Conservation (phyloP, 306 rosid species). For the Vigna nakashimae region DNA sequence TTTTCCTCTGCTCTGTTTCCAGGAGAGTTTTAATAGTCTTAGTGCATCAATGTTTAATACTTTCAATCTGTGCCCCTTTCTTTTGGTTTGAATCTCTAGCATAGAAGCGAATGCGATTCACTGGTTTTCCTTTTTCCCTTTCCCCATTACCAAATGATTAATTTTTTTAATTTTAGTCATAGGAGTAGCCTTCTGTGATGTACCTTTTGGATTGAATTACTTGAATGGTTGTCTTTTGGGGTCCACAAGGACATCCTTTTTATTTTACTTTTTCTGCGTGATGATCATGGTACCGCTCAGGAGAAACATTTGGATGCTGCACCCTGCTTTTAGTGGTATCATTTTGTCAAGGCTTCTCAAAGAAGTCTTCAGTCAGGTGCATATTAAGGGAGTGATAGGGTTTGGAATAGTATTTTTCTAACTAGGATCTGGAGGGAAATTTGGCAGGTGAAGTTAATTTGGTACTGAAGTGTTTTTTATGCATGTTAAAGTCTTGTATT, state of each 20-base stretch:
- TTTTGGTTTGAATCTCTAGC: neutral
- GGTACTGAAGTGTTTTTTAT: slow-evolving; percentile 14
- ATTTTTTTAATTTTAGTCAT: neutral
- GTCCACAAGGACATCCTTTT: slow-evolving; percentile 12
- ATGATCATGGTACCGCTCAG: slow-evolving; percentile 2
- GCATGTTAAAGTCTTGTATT: neutral
- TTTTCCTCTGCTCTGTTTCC: neutral
- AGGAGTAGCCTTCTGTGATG: slow-evolving; percentile 1
- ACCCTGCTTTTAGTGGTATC: neutral
- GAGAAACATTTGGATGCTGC: slow-evolving; percentile 30
- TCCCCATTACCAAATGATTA: neutral
- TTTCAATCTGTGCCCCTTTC: neutral
- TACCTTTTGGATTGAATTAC: slow-evolving; percentile 22
- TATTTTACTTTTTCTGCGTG: slow-evolving; percentile 24
- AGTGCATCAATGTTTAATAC: slow-evolving; percentile 26
- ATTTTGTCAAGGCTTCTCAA: slow-evolving; percentile 23
- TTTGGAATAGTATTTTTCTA: slow-evolving; percentile 21
- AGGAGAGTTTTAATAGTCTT: neutral
- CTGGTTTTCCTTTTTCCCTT: neutral
- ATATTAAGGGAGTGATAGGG: slow-evolving; percentile 21
- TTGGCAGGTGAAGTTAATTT: slow-evolving; percentile 20
- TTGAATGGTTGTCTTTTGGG: neutral
- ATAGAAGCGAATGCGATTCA: neutral
- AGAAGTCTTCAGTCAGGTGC: slow-evolving; percentile 18
- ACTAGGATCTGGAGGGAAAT: neutral